Percentiles rank a stretch among this genome's conserved stretches.
phyloP scores from a whole-genome alignment of 352 stramenopile species.

The Peronospora farinosa region DNA sequence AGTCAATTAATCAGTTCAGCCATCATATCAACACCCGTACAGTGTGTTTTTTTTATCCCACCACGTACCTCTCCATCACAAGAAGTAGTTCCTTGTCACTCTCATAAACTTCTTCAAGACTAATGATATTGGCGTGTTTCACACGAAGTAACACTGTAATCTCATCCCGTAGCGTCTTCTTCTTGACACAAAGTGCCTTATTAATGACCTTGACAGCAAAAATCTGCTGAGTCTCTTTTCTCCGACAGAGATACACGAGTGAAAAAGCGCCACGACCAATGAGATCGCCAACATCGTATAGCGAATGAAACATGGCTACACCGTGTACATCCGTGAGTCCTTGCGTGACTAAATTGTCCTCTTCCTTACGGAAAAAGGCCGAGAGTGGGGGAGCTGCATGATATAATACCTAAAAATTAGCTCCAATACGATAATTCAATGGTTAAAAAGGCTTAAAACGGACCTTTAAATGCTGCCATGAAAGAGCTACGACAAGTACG shows the following conservation, averaged over 20 bases:
- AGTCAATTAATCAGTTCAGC: not conserved
- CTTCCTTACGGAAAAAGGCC: slow-evolving; percentile 84
- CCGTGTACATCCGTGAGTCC: slow-evolving; percentile 75
- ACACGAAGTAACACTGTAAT: slow-evolving; percentile 81
- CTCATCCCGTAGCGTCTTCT: slow-evolving; percentile 82
- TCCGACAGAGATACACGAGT: slow-evolving; percentile 77
- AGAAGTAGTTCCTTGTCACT: slow-evolving; percentile 83
- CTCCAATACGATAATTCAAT: not conserved
- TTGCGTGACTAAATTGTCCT: slow-evolving; percentile 78
- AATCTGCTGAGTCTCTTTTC: slow-evolving; percentile 74
- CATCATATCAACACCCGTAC: not conserved
- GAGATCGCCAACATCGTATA: slow-evolving; percentile 84
- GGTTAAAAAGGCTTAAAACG: slow-evolving; percentile 3
- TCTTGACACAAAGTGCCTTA: slow-evolving; percentile 82
- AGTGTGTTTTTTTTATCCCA: not conserved
- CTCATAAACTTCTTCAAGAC: slow-evolving; percentile 80
- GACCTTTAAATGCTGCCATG: slow-evolving; percentile 77
- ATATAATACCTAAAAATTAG: not conserved
- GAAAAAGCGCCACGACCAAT: slow-evolving; percentile 79
- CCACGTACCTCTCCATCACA: slow-evolving; percentile 73
- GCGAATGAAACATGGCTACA: slow-evolving; percentile 81
- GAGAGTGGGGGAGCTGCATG: slow-evolving; percentile 72
- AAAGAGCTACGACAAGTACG: not conserved
- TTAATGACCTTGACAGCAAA: slow-evolving; percentile 87
- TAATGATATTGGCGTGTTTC: slow-evolving; percentile 86